These are phyloP conservation scores for Xylaria arbuscula DNA, from an alignment of 2,329 filamentous ascomycete genomes.

Conservation along the genomic window DNA sequence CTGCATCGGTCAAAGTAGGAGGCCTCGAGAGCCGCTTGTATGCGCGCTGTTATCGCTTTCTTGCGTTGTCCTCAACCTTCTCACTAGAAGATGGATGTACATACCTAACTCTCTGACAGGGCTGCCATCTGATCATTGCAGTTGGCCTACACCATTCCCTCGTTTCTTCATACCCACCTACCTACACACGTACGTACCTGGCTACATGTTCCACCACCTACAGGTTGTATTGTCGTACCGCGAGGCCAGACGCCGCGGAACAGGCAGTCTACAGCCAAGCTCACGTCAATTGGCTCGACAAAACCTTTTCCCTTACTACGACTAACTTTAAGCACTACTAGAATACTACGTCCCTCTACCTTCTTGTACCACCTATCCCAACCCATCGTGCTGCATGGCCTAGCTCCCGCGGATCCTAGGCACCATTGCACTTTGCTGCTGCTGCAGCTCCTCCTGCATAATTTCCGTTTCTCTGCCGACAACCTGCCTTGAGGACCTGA, in stretches of 20 bases:
- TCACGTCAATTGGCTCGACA: slow-evolving; percentile 34
- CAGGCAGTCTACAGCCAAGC: slow-evolving; percentile 7
- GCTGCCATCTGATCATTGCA: too few species aligned
- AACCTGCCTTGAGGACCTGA: background rate
- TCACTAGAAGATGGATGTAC: background rate
- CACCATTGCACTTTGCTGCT: slow-evolving; percentile 23
- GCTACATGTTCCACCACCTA: slow-evolving; percentile 11
- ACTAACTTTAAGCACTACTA: too few species aligned
- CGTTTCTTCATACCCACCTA: background rate
- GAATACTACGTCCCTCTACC: background rate
- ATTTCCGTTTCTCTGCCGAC: background rate
- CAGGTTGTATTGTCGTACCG: slow-evolving; percentile 10
- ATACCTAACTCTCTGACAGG: background rate
- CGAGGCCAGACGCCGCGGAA: slow-evolving; percentile 2
- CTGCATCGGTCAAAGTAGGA: background rate
- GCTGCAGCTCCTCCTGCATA: slow-evolving; percentile 28
- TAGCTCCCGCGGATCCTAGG: slow-evolving; percentile 24
- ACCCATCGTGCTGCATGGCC: slow-evolving; percentile 33
- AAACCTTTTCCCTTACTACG: slow-evolving; percentile 7
- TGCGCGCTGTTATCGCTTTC: background rate
- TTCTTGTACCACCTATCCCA: slow-evolving; percentile 13
- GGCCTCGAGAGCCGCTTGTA: background rate
- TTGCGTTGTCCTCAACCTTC: background rate
- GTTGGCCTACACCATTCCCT: too few species aligned
- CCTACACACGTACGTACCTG: background rate